Conservation (phyloP, 2,329 filamentous ascomycete species). For the Fusarium dlaminii region DNA sequence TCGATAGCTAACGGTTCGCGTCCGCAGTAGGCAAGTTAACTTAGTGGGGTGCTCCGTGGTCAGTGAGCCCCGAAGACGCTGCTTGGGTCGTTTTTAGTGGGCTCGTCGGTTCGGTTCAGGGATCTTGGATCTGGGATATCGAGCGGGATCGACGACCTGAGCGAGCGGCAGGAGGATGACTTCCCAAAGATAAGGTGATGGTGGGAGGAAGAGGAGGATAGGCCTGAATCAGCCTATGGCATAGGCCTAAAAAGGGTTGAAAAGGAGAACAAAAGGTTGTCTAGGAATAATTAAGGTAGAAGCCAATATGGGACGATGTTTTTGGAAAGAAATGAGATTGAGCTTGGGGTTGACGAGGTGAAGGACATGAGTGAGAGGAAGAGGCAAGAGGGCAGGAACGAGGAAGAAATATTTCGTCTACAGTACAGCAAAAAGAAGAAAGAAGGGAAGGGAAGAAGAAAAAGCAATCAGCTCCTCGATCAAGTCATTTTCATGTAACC, state of each 20-base stretch:
- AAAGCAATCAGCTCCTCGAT: slow-evolving; percentile 19
- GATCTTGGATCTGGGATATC: slow-evolving; percentile 38
- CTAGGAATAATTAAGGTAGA: slow-evolving; percentile 6
- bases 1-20: slow-evolving; percentile 35
- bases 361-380: slow-evolving; percentile 1
- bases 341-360: slow-evolving; percentile 29
- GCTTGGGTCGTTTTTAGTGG: slow-evolving; percentile 36
- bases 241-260: neutral
- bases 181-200: slow-evolving; percentile 27
- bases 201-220: slow-evolving; percentile 15
- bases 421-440: neutral
- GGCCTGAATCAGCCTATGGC: slow-evolving; percentile 7
- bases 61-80: slow-evolving; percentile 27
- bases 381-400: slow-evolving; percentile 11
- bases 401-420: neutral
- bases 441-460: neutral
- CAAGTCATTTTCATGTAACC: slow-evolving; percentile 34
- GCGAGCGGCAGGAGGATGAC: slow-evolving; percentile 14
- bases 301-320: slow-evolving; percentile 4
- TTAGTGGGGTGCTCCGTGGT: slow-evolving; percentile 17
- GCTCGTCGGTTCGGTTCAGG: slow-evolving; percentile 27
- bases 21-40: slow-evolving; percentile 26
- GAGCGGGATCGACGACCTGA: slow-evolving; percentile 35
- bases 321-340: slow-evolving; percentile 11
- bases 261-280: slow-evolving; percentile 2